Evolutionary conservation across 768 basidiomycete genomes (phyloP), one percentile per base, ranked within the genome.

Genomic region (Collybia nuda): DNA sequence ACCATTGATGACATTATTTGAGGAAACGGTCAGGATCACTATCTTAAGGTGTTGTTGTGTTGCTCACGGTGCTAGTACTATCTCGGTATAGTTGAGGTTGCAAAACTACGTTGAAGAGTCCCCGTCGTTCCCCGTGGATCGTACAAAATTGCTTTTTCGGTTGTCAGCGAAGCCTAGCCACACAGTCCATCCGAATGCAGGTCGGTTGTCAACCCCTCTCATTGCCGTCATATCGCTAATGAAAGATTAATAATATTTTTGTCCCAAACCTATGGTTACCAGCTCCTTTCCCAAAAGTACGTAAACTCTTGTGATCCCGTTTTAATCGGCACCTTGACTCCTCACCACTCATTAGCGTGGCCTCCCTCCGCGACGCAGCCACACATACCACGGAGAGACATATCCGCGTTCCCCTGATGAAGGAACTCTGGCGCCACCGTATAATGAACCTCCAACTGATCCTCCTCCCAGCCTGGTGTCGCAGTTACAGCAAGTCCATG

Each of bases 401-500:
- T 54, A 32, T 6, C 35, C 49, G 36, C 58, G 57, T 2, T 63
- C 5, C 41, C 58, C 15, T 59, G 60, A 62, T 36, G 60, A 68
- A 37, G 61, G 65, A 15, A 65, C 62, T 23, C 57, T 67, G 1
- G 58, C 63, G 48, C 64, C 65, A 32, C 38, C 53, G 55, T 48
- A 26, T 40, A 32, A 14, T 14, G 66, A 63, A 32, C 29, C 61
- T 19, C 21, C 57, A 5, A 52, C 59, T 35, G 53, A 60, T 26
- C 35, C 67, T 18, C 57, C 69, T 2, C 80, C 77, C 3, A 83
- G 74, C 50, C 69, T 88, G 0, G 86, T 88, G 42, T 72, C 68
- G 19, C 82, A 81, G 19, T 71, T 87, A 14, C 82, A 87, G 63
- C 81, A 84, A 58, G 75, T 81, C 29, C 85, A 88, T 50, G 86